phyloP scores from a whole-genome alignment of 75 land plant species.

The Cupressus sempervirens region DNA sequence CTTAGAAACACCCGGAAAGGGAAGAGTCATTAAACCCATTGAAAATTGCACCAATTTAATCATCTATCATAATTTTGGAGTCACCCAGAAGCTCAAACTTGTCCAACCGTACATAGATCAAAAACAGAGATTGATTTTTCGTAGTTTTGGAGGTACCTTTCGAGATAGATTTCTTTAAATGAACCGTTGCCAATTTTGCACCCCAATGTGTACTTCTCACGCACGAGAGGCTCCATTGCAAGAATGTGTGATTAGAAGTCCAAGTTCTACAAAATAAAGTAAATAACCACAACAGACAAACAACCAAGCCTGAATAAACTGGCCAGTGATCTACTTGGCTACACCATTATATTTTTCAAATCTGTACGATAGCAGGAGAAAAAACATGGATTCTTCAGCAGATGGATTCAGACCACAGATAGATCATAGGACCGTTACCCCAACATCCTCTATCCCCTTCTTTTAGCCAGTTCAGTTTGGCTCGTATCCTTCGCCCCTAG shows the following conservation, averaged over 20 bases:
- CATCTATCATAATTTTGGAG: not conserved
- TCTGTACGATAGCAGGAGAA: not conserved
- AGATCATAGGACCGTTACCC: not conserved
- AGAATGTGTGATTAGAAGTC: not conserved
- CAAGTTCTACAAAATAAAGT: not conserved
- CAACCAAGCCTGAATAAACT: not conserved
- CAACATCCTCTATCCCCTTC: no score
- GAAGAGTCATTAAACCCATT: not conserved
- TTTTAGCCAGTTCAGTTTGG: no score
- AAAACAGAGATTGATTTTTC: not conserved
- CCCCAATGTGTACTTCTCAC: constrained; percentile 64
- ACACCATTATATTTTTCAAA: not conserved
- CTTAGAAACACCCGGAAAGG: not conserved
- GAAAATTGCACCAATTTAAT: not conserved
- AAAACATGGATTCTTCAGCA: not conserved
- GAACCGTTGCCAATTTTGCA: constrained; percentile 85
- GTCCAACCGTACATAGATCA: not conserved
- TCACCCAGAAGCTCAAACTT: not conserved
- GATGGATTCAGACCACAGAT: not conserved
- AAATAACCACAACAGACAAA: not conserved
- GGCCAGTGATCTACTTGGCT: not conserved
- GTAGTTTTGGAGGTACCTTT: not conserved
- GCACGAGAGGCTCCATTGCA: constrained; percentile 62
- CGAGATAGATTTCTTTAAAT: constrained; percentile 51
- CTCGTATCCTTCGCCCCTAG: no score